phyloP scores from a whole-genome alignment of 176 grass and related monocot species.

The Luzula sylvatica region DNA sequence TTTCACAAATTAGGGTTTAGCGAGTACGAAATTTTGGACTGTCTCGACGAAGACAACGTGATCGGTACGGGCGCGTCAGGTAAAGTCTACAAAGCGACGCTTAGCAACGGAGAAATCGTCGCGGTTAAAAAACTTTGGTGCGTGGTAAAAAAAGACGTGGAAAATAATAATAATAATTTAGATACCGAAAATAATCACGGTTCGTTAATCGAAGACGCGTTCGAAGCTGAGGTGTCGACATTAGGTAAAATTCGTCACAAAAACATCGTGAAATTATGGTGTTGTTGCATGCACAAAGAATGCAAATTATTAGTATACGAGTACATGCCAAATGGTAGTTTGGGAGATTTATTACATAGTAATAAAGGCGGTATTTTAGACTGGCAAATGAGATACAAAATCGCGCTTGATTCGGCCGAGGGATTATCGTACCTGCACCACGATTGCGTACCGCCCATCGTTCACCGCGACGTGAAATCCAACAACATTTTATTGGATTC shows the following conservation, averaged over 20 bases:
- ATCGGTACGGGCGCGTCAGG: slow-evolving; percentile 64
- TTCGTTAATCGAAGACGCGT: slow-evolving; percentile 20
- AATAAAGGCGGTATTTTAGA: slow-evolving; percentile 49
- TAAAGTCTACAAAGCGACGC: slow-evolving; percentile 81
- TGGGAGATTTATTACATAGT: slow-evolving; percentile 51
- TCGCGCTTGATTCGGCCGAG: slow-evolving; percentile 60
- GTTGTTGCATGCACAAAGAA: slow-evolving; percentile 58
- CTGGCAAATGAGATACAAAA: slow-evolving; percentile 51
- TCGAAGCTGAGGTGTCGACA: slow-evolving; percentile 74
- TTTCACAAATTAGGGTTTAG: slow-evolving; percentile 91
- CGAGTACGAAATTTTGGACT: slow-evolving; percentile 69
- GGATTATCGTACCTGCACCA: slow-evolving; percentile 86
- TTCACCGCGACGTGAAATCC: slow-evolving; percentile 82
- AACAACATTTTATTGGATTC: slow-evolving; percentile 87
- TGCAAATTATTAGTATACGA: slow-evolving; percentile 70
- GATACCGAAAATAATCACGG: neutral
- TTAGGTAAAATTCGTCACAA: slow-evolving; percentile 88
- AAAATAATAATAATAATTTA: neutral
- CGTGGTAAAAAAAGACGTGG: slow-evolving; percentile 2
- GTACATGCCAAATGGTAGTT: slow-evolving; percentile 72
- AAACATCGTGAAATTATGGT: slow-evolving; percentile 88
- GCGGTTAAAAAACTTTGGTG: slow-evolving; percentile 75
- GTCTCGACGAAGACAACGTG: slow-evolving; percentile 65
- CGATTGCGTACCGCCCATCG: slow-evolving; percentile 67
- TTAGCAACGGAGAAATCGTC: slow-evolving; percentile 52